Conservation (phyloP, 1,139 yeast species). For the Debaryomycetaceae sp. region DNA sequence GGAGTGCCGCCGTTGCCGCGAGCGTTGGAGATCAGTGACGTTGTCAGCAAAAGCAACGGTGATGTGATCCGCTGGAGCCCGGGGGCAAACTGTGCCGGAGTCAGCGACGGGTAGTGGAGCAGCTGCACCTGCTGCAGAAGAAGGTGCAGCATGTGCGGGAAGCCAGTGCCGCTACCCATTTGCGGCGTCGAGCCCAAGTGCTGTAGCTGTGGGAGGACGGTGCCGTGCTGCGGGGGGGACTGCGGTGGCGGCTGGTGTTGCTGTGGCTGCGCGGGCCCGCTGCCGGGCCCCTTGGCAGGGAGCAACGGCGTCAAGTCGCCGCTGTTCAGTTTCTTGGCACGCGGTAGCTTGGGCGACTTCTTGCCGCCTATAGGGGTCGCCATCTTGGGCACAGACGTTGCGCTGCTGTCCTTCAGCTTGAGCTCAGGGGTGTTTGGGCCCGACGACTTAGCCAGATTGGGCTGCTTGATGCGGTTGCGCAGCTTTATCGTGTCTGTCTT, state of each 20-base stretch:
- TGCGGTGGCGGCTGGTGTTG: conserved; percentile 2
- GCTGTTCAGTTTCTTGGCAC: conserved; percentile 7
- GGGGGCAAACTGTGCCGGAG: conserved; percentile 69
- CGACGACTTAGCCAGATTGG: conserved; percentile 16
- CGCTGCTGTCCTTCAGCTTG: conserved; percentile 32
- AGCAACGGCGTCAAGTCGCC: conserved; percentile 25
- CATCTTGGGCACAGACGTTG: conserved; percentile 9
- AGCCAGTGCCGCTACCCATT: conserved; percentile 1
- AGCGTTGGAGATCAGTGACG: conserved; percentile 37
- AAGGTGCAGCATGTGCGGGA: conserved; percentile 12
- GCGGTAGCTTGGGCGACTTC: conserved; percentile 9
- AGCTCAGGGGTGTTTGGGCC: conserved; percentile 46
- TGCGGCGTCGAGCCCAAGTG: conserved; percentile 5
- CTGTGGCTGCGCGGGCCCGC: conserved; percentile 7
- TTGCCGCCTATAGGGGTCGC: conserved; percentile 6
- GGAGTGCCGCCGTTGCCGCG: conserved; percentile 18
- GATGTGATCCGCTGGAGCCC: conserved; percentile 61
- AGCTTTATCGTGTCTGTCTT: conserved; percentile 91
- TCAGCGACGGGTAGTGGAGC: conserved; percentile 61
- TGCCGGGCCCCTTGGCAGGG: conserved; percentile 16
- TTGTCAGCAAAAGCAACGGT: conserved; percentile 51
- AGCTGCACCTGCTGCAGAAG: conserved; percentile 48
- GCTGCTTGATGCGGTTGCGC: conserved; percentile 72
- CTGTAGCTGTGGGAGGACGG: conserved; percentile 5
- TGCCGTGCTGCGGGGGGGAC: conserved; percentile 1